Conservation (phyloP, 768 basidiomycete genomes). For the Boletus edulis region DNA sequence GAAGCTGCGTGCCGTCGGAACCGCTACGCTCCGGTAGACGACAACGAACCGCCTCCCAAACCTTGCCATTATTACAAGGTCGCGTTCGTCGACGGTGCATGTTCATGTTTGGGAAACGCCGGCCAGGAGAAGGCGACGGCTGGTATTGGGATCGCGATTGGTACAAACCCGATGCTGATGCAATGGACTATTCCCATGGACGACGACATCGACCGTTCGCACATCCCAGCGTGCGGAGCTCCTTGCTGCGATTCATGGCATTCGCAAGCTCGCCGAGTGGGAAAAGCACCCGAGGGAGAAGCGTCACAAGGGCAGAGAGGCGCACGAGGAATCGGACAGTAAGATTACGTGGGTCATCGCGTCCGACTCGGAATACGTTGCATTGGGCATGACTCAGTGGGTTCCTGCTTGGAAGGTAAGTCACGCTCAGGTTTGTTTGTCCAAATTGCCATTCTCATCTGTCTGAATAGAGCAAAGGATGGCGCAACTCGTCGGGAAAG, state of each 20-base stretch:
- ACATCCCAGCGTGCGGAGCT: conserved; percentile 37
- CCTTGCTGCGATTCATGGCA: conserved; percentile 29
- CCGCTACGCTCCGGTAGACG: neutral
- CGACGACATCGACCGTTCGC: conserved; percentile 20
- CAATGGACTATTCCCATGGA: conserved; percentile 27
- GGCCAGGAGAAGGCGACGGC: conserved; percentile 21
- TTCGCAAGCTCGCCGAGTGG: conserved; percentile 13
- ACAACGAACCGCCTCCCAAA: neutral
- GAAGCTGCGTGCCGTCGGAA: neutral
- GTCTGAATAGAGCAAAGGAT: neutral
- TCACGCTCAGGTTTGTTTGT: too few relatives aligned
- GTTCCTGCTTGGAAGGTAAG: conserved; percentile 33
- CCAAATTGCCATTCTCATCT: neutral
- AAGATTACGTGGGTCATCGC: conserved; percentile 22
- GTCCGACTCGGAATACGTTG: conserved; percentile 37
- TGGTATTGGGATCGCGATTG: conserved; percentile 32
- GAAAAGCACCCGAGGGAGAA: neutral
- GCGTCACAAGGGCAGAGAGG: neutral
- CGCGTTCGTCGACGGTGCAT: conserved; percentile 37
- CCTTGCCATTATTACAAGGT: conserved; percentile 28
- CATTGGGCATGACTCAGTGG: conserved; percentile 36
- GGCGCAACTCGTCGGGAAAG: conserved; percentile 6
- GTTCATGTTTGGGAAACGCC: conserved; percentile 31
- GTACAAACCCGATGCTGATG: conserved; percentile 4
- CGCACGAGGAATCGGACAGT: neutral